Percentiles rank a stretch among this genome's conserved stretches.
Evolutionary conservation across 2,329 filamentous ascomycete genomes (phyloP).

Genomic region (Calonectria crousiana): DNA sequence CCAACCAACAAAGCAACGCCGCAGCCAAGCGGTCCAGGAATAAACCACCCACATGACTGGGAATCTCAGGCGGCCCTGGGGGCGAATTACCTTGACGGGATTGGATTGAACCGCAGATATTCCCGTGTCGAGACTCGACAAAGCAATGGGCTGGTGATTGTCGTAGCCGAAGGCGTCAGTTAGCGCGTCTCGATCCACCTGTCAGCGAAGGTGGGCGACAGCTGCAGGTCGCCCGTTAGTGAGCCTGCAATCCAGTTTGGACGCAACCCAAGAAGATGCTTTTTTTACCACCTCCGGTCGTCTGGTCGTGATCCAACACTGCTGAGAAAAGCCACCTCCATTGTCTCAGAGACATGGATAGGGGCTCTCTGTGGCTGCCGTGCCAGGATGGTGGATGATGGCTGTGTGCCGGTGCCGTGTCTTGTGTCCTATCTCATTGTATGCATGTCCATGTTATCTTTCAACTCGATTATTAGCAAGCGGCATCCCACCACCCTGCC

Average conservation of each 20-base stretch:
- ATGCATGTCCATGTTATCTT: constrained; percentile 15
- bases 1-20: neutral
- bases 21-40: neutral
- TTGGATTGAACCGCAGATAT: neutral
- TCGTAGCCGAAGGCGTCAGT: neutral
- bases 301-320: neutral
- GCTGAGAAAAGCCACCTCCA: constrained; percentile 10
- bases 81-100: neutral
- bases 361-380: constrained; percentile 17
- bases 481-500: neutral
- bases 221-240: constrained; percentile 20
- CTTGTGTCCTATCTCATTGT: constrained; percentile 1
- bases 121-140: neutral
- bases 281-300: constrained; percentile 3
- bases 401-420: constrained; percentile 10
- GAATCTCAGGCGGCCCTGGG: neutral
- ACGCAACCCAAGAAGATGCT: constrained; percentile 13
- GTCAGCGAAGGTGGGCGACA: constrained; percentile 15
- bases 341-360: constrained; percentile 13
- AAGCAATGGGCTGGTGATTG: constrained; percentile 12
- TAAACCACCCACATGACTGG: neutral
- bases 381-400: constrained; percentile 7
- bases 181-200: constrained; percentile 14
- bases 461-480: neutral
- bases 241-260: constrained; percentile 16